These are phyloP conservation scores for Chlamydomonas sphaeroides DNA, from an alignment of 139 green algal species.

Conservation along the genomic window DNA sequence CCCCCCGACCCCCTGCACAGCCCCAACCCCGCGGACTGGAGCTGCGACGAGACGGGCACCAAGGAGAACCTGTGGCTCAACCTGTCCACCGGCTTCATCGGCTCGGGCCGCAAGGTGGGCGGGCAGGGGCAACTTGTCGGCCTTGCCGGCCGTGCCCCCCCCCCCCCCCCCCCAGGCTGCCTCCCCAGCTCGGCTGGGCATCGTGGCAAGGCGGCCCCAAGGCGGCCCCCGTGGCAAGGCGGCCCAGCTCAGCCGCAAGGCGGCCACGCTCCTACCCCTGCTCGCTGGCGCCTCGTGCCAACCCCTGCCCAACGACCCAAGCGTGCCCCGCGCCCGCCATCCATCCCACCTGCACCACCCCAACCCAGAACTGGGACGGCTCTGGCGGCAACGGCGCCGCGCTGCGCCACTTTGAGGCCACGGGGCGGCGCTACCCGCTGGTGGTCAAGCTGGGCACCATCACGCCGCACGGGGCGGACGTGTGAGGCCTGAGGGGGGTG, in stretches of 20 bases:
- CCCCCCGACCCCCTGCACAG: conserved; percentile 21
- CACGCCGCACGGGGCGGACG: conserved; percentile 82
- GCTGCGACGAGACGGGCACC: conserved; percentile 89
- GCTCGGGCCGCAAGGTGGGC: conserved; percentile 84
- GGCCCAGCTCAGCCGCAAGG: no score
- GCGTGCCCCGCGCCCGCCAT: background rate
- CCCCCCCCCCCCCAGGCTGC: no score
- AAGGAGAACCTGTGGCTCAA: conserved; percentile 99
- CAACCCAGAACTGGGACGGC: conserved; percentile 89
- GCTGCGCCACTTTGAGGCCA: conserved; percentile 91
- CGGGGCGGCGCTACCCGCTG: conserved; percentile 89
- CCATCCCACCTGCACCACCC: background rate
- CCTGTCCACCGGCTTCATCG: conserved; percentile 94
- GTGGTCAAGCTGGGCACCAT: conserved; percentile 99
- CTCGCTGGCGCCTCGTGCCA: no score
- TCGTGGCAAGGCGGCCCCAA: no score
- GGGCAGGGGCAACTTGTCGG: no score
- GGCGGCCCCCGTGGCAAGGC: no score
- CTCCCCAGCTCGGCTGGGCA: no score
- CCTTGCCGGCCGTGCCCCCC: no score
- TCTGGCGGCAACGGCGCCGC: conserved; percentile 92
- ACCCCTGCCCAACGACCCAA: background rate
- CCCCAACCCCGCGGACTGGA: conserved; percentile 85
- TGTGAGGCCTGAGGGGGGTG: no score
- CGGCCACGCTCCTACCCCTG: no score